Evolutionary conservation across 1,139 yeast species (phyloP).

Genomic region (Sugiyamaella sp.): DNA sequence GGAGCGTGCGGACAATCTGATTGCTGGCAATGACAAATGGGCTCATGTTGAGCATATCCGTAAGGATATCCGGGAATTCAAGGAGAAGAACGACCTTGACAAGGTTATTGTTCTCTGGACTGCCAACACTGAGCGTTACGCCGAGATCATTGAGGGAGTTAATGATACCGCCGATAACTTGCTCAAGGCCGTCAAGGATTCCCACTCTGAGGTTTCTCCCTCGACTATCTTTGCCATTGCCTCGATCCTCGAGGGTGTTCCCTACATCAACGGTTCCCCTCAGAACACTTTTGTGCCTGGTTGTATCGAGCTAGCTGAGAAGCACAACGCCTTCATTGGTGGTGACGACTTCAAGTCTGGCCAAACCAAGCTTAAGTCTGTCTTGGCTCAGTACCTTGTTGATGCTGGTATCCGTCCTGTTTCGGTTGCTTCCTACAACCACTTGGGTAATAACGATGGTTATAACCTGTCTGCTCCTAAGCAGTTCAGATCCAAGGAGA

Average conservation of each 20-base stretch:
- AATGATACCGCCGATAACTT: conserved; percentile 88
- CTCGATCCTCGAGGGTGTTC: conserved; percentile 79
- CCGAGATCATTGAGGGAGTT: conserved; percentile 75
- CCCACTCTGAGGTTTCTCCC: conserved; percentile 86
- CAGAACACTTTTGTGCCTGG: conserved; percentile 98
- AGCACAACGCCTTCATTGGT: conserved; percentile 76
- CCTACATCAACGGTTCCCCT: conserved; percentile 95
- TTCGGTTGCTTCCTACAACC: conserved; percentile 94
- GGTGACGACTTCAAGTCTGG: conserved; percentile 98
- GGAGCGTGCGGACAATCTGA: conserved; percentile 87
- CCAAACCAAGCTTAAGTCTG: conserved; percentile 94
- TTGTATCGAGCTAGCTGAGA: conserved; percentile 84
- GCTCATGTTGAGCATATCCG: conserved; percentile 86
- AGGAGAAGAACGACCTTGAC: conserved; percentile 71
- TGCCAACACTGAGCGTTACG: conserved; percentile 94
- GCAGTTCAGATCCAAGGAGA: conserved; percentile 95
- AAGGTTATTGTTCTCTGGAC: conserved; percentile 94
- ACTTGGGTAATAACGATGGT: conserved; percentile 96
- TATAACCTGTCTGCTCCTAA: conserved; percentile 86
- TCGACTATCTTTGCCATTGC: conserved; percentile 94
- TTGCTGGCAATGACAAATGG: conserved; percentile 79
- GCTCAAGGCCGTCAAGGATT: conserved; percentile 69
- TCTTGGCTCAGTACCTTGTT: conserved; percentile 90
- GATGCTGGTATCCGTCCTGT: conserved; percentile 97
- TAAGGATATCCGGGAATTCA: conserved; percentile 80